Conservation (phyloP, 176 grass and related monocot genomes). For the Eremochloa ophiuroides region DNA sequence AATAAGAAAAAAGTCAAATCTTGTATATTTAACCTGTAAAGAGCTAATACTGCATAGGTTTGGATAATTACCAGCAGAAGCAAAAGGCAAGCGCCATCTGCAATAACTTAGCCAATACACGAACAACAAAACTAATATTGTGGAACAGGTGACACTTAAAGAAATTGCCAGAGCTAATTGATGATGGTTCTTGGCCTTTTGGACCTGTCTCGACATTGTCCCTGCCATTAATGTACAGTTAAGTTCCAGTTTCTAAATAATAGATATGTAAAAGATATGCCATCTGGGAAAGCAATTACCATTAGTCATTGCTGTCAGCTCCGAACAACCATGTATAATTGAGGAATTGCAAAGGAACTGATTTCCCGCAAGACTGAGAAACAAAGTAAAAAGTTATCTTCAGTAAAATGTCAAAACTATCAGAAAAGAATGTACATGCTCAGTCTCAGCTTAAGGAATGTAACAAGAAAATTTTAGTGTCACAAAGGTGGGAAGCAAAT, state of each 20-base stretch:
- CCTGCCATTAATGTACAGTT: conserved; percentile 47
- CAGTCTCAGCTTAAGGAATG: background rate
- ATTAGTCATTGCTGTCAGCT: conserved; percentile 44
- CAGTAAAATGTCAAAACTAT: background rate
- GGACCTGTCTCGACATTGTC: conserved; percentile 32
- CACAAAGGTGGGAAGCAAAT: background rate
- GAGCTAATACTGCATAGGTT: background rate
- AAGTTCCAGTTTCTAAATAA: conserved; percentile 23
- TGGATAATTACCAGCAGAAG: conserved; percentile 68
- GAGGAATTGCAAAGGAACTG: conserved; percentile 86
- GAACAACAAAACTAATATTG: conserved; percentile 53
- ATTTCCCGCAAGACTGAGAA: conserved; percentile 80
- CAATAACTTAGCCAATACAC: conserved; percentile 75
- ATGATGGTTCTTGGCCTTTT: conserved; percentile 51
- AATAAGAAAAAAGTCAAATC: conserved; percentile 5
- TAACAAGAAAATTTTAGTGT: background rate
- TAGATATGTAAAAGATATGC: conserved; percentile 2
- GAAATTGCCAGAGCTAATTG: conserved; percentile 76
- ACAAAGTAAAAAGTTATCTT: conserved; percentile 14
- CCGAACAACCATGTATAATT: conserved; percentile 65
- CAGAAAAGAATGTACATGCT: background rate
- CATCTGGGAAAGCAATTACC: conserved; percentile 47
- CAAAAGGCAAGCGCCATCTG: conserved; percentile 90
- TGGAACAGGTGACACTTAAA: conserved; percentile 62
- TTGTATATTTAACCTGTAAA: background rate